phyloP scores from a whole-genome alignment of 2,329 filamentous ascomycete species.

The Grosmannia clavigera region DNA sequence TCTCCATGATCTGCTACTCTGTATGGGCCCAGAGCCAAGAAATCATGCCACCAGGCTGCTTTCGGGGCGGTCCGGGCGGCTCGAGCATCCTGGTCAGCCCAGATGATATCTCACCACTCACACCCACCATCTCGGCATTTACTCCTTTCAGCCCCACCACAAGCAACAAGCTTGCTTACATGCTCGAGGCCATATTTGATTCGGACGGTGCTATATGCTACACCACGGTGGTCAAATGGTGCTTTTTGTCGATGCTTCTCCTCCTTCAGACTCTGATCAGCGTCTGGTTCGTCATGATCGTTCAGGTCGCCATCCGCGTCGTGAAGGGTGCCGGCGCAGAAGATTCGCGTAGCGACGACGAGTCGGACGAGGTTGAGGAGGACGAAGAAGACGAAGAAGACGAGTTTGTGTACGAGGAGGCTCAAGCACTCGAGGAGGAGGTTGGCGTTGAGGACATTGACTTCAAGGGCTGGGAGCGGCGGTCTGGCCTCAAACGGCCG shows the following conservation, averaged over 20 bases:
- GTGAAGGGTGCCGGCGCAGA: slow-evolving; percentile 66
- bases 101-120: slow-evolving; percentile 5
- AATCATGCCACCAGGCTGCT: slow-evolving; percentile 59
- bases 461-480: slow-evolving; percentile 50
- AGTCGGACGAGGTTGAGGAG: slow-evolving; percentile 53
- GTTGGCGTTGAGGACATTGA: slow-evolving; percentile 62
- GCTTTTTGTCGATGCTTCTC: slow-evolving; percentile 66
- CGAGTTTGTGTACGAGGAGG: slow-evolving; percentile 40
- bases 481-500: slow-evolving; percentile 40
- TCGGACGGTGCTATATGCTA: slow-evolving; percentile 68
- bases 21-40: slow-evolving; percentile 54
- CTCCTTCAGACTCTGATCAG: slow-evolving; percentile 69
- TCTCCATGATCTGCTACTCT: slow-evolving; percentile 70
- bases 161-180: slow-evolving; percentile 40
- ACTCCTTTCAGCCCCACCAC: neutral
- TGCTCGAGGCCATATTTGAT: slow-evolving; percentile 63
- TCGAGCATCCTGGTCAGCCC: slow-evolving; percentile 6
- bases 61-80: slow-evolving; percentile 41
- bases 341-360: slow-evolving; percentile 78
- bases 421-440: slow-evolving; percentile 55
- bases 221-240: slow-evolving; percentile 59
- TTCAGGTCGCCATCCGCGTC: slow-evolving; percentile 70
- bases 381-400: slow-evolving; percentile 45
- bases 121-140: slow-evolving; percentile 1
- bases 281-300: slow-evolving; percentile 80